A percentile compares a stretch with the other conserved stretches of the same genome.
Evolutionary conservation across 352 stramenopile species (phyloP).

Genomic region (Plasmopara muralis): DNA sequence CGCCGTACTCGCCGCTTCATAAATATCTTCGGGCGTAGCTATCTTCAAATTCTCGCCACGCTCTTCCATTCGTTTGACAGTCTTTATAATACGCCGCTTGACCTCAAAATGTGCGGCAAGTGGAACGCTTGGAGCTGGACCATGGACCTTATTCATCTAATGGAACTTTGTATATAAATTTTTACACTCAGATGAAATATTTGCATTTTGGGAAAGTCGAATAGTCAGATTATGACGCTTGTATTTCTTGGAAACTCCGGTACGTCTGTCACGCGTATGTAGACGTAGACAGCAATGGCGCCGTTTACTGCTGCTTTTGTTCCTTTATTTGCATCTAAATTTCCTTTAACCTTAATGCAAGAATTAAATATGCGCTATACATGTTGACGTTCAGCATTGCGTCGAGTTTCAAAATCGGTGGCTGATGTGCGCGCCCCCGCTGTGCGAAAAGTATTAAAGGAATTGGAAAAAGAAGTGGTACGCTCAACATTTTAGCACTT

Average conservation of each 20-base stretch:
- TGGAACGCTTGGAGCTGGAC: constrained; percentile 17
- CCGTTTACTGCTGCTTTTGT: too few relatives aligned
- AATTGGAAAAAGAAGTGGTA: constrained; percentile 68
- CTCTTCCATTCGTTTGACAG: constrained; percentile 24
- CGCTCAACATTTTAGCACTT: neutral
- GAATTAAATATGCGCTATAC: constrained; percentile 1
- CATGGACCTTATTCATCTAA: constrained; percentile 20
- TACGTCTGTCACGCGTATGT: constrained; percentile 16
- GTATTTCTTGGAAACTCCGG: constrained; percentile 71
- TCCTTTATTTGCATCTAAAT: neutral
- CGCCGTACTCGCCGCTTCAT: constrained; percentile 19
- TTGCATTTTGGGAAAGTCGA: neutral
- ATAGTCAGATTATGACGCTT: constrained; percentile 27
- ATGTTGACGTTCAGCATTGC: constrained; percentile 33
- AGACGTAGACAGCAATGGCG: neutral
- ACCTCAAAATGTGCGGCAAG: constrained; percentile 47
- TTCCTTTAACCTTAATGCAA: neutral
- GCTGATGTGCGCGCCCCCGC: constrained; percentile 43
- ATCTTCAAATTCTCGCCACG: constrained; percentile 27
- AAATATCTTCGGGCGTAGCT: constrained; percentile 29
- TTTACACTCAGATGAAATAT: neutral
- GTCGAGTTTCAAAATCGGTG: constrained; percentile 62
- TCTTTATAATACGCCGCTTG: constrained; percentile 32
- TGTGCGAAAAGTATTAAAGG: constrained; percentile 43
- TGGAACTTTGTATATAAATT: neutral